Evolutionary conservation across 2,329 filamentous ascomycete genomes (phyloP).

Genomic region (Aspergillus fijiensis): DNA sequence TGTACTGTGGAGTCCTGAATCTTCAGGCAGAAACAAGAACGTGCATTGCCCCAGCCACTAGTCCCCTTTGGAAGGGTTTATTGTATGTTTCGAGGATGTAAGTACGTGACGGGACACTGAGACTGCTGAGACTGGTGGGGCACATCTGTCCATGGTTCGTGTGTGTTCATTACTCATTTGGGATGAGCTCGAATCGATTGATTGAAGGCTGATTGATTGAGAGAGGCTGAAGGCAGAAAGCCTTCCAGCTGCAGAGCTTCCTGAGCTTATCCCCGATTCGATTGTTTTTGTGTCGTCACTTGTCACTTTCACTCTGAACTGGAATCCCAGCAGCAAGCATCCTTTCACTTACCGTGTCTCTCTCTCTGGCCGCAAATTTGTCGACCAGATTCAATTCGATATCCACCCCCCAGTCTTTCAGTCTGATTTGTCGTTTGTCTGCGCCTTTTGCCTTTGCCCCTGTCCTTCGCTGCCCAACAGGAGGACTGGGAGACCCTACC

Average conservation of each 20-base stretch:
- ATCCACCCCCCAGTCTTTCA: neutral
- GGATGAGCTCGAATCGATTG: neutral
- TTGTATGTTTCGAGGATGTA: neutral
- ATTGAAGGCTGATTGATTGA: neutral
- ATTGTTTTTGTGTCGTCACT: neutral
- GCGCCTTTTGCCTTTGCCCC: neutral
- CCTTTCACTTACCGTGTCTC: too few relatives aligned
- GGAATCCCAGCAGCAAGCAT: too few relatives aligned
- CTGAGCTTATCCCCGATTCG: neutral
- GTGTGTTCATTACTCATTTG: constrained; percentile 12
- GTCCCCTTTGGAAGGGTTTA: too few relatives aligned
- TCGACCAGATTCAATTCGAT: neutral
- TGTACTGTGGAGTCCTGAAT: too few relatives aligned
- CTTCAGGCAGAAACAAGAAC: neutral
- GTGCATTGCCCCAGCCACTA: neutral
- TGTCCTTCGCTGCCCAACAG: constrained; percentile 8
- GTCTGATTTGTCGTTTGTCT: neutral
- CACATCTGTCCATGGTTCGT: constrained; percentile 18
- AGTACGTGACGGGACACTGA: neutral
- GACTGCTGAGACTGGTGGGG: constrained; percentile 2
- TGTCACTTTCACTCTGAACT: too few relatives aligned
- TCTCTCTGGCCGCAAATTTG: neutral
- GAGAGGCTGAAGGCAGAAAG: neutral
- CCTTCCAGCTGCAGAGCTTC: neutral
- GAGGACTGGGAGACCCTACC: neutral